A percentile compares a stretch with the other conserved stretches of the same genome.
phyloP scores from a whole-genome alignment of 2,329 filamentous ascomycete species.

The Trichoderma guizhouense region DNA sequence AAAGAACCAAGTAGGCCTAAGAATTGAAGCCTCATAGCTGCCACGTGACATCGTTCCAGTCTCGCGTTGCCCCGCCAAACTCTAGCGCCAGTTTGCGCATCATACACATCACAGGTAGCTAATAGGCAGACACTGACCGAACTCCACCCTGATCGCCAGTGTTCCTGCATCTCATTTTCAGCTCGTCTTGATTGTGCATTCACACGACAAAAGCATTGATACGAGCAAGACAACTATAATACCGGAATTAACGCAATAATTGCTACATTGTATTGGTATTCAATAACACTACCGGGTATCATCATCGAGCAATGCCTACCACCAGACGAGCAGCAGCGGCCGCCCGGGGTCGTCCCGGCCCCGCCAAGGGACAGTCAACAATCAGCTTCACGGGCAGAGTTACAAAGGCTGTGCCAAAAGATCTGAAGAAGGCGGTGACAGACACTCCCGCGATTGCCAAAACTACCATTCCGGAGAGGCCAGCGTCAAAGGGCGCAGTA shows the following conservation, averaged over 20 bases:
- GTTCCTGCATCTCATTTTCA: not conserved
- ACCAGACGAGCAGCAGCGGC: constrained; percentile 48
- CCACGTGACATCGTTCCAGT: constrained; percentile 48
- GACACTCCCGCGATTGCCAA: constrained; percentile 34
- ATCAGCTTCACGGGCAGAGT: constrained; percentile 57
- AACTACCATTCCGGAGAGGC: constrained; percentile 30
- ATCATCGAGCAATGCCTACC: constrained; percentile 41
- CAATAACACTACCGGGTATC: not conserved
- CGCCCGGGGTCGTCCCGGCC: constrained; percentile 34
- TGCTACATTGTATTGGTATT: not conserved
- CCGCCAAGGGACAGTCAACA: constrained; percentile 50
- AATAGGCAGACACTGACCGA: not conserved
- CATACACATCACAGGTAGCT: not conserved
- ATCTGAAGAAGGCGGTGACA: constrained; percentile 44
- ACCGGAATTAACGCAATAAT: not conserved
- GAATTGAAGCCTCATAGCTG: not conserved
- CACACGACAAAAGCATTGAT: not conserved
- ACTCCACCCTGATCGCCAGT: not conserved
- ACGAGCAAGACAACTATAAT: not conserved
- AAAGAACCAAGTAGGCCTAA: not conserved
- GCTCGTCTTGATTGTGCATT: not conserved
- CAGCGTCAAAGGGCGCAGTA: constrained; percentile 20
- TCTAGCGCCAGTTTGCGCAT: constrained; percentile 13
- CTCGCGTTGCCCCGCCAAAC: constrained; percentile 57
- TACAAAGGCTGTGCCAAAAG: constrained; percentile 50